Conservation (phyloP, 2,329 filamentous ascomycete species). For the Neofusicoccum sp. region DNA sequence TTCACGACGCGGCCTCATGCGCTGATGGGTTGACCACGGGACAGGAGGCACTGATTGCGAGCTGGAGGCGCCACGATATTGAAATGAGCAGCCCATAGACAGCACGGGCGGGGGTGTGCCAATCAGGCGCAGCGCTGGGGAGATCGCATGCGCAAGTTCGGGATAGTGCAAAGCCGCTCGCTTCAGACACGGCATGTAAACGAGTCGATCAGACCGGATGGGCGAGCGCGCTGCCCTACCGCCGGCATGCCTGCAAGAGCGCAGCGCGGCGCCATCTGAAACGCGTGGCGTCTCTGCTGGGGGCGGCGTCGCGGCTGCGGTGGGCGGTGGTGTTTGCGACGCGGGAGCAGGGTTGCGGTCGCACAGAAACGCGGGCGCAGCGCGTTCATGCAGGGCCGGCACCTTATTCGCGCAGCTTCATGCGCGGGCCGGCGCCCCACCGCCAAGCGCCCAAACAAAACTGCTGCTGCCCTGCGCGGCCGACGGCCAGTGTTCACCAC, state of each 20-base stretch:
- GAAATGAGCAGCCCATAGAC: conserved; percentile 9
- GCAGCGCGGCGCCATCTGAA: neutral
- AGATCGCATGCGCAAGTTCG: conserved; percentile 1
- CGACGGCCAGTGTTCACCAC: neutral
- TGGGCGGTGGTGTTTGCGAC: neutral
- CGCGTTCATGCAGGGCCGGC: neutral
- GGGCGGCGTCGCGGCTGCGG: neutral
- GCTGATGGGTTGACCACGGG: neutral
- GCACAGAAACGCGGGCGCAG: neutral
- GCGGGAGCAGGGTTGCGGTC: neutral
- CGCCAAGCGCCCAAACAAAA: neutral
- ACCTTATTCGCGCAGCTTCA: neutral
- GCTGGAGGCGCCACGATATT: conserved; percentile 14
- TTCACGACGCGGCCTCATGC: neutral
- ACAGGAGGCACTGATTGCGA: conserved; percentile 12
- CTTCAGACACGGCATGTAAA: conserved; percentile 8
- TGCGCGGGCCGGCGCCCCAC: neutral
- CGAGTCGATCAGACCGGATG: conserved; percentile 13
- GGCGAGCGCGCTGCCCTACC: neutral
- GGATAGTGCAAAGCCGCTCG: conserved; percentile 1
- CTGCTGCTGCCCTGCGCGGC: neutral
- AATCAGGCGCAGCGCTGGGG: neutral
- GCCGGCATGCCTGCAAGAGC: neutral
- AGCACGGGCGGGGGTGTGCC: conserved; percentile 5
- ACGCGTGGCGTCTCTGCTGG: neutral